These are phyloP conservation scores for Penicillium ucsense DNA, from an alignment of 495 filamentous ascomycete species.

Conservation along the genomic window DNA sequence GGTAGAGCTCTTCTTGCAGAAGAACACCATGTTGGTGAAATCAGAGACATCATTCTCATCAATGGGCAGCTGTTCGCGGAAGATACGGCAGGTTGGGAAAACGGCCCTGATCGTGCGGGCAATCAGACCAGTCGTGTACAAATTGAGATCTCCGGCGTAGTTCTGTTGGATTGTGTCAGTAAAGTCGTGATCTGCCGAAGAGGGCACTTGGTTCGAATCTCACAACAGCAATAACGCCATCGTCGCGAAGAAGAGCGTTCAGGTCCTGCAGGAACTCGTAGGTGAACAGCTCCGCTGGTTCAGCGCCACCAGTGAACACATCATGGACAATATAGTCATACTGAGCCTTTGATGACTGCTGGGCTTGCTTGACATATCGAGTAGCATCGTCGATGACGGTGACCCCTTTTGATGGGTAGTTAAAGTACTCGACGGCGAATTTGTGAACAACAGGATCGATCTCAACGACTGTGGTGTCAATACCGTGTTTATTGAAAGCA, in stretches of 20 bases:
- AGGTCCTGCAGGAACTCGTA: slow-evolving; percentile 66
- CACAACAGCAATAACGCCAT: slow-evolving; percentile 87
- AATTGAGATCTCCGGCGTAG: slow-evolving; percentile 84
- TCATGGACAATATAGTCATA: slow-evolving; percentile 96
- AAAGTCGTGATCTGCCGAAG: neutral
- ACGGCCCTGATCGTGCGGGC: slow-evolving; percentile 61
- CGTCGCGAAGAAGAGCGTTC: slow-evolving; percentile 54
- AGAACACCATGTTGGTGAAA: slow-evolving; percentile 84
- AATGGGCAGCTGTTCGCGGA: slow-evolving; percentile 59
- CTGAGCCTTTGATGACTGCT: slow-evolving; percentile 29
- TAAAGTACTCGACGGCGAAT: slow-evolving; percentile 76
- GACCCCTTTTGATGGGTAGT: slow-evolving; percentile 66
- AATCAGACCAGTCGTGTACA: slow-evolving; percentile 59
- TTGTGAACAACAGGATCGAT: slow-evolving; percentile 83
- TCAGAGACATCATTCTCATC: slow-evolving; percentile 40
- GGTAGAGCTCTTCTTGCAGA: slow-evolving; percentile 38
- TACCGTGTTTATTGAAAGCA: slow-evolving; percentile 76
- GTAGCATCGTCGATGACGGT: slow-evolving; percentile 75
- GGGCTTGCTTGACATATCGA: slow-evolving; percentile 52
- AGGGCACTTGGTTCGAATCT: slow-evolving; percentile 15
- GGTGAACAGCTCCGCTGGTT: slow-evolving; percentile 82
- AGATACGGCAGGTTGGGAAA: slow-evolving; percentile 76
- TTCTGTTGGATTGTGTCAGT: slow-evolving; percentile 46
- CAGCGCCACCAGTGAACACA: slow-evolving; percentile 96
- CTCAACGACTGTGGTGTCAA: slow-evolving; percentile 87